A percentile compares a stretch with the other conserved stretches of the same genome.
These are phyloP conservation scores for Plectranthus barbatus DNA, from an alignment of 257 asterid genomes.

Conservation along the genomic window DNA sequence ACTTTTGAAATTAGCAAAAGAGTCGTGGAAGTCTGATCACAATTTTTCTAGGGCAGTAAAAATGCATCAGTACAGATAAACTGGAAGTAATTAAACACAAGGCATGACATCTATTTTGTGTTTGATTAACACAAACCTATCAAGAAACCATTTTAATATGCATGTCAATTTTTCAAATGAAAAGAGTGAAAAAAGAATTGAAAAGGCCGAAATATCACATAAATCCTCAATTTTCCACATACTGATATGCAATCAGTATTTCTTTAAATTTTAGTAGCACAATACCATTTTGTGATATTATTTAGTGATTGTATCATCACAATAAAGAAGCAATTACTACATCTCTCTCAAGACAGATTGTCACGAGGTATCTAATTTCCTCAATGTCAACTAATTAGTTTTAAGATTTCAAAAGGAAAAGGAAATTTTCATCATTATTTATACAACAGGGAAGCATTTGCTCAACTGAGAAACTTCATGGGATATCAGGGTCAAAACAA, in stretches of 20 bases:
- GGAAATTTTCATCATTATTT: too few relatives aligned
- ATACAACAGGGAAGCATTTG: slow-evolving; percentile 4
- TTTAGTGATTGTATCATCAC: neutral
- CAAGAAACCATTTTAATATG: neutral
- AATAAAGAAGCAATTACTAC: neutral
- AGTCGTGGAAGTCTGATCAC: neutral
- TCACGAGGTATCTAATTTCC: neutral
- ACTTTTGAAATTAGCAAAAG: slow-evolving; percentile 10
- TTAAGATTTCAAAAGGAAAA: neutral
- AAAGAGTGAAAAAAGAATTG: neutral
- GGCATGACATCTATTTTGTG: too few relatives aligned
- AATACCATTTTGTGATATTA: neutral
- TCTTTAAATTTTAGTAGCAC: neutral
- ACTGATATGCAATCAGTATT: neutral
- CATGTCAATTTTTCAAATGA: neutral
- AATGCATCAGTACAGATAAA: too few relatives aligned
- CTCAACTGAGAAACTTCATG: neutral
- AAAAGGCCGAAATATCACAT: neutral
- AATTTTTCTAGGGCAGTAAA: neutral
- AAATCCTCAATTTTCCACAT: neutral
- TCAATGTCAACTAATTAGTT: neutral
- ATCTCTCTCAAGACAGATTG: neutral
- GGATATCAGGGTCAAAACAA: neutral
- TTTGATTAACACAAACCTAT: neutral
- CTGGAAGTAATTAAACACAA: too few relatives aligned